Evolutionary conservation across 768 basidiomycete genomes (phyloP).

Genomic region (Termitomyces sp.): DNA sequence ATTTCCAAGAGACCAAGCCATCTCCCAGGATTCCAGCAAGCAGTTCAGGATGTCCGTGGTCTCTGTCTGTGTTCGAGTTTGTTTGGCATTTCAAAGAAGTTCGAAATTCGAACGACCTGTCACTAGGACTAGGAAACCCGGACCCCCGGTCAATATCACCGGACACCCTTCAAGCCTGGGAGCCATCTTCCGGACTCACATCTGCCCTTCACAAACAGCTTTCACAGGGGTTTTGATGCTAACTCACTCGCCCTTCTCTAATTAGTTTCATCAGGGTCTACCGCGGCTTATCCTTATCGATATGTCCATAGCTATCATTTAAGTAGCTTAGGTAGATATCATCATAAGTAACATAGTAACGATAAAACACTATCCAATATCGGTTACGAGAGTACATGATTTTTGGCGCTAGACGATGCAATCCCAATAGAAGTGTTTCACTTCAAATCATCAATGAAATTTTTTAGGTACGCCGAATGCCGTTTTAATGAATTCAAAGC

Average conservation of each 20-base stretch:
- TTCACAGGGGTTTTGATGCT: too few species aligned
- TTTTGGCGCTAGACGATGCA: too few species aligned
- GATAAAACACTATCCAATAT: too few species aligned
- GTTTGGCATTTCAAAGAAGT: not conserved
- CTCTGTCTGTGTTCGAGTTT: not conserved
- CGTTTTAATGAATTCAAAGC: not conserved
- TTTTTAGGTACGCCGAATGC: not conserved
- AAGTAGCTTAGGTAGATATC: too few species aligned
- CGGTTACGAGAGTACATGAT: too few species aligned
- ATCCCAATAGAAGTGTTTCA: not conserved
- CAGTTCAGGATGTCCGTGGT: too few species aligned
- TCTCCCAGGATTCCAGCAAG: not conserved
- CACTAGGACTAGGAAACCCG: too few species aligned
- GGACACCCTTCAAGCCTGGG: not conserved
- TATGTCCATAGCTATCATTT: too few species aligned
- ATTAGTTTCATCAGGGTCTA: too few species aligned
- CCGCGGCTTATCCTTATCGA: too few species aligned
- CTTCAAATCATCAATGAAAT: not conserved
- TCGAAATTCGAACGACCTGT: not conserved
- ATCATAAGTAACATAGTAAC: too few species aligned
- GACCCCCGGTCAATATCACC: not conserved
- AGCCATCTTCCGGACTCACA: not conserved
- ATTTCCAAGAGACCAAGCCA: not conserved
- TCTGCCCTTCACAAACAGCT: not conserved
- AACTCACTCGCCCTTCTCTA: too few species aligned